A percentile compares a stretch with the other conserved stretches of the same genome.
Conservation (phyloP, 441 rosid species). For the Daphne laureola region DNA sequence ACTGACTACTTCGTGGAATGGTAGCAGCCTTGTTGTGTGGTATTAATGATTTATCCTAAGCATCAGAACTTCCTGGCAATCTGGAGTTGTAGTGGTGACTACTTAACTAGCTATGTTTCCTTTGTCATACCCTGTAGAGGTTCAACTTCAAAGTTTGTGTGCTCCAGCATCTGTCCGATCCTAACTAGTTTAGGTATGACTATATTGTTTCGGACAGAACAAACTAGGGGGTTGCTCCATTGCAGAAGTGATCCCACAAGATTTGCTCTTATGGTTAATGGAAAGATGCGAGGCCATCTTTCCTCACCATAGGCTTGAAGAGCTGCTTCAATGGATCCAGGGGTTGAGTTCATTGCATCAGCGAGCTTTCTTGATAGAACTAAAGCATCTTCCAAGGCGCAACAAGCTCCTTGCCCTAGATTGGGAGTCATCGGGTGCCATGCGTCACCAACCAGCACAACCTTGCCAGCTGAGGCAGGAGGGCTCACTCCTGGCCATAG, state of each 20-base stretch:
- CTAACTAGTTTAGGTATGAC: conserved; percentile 60
- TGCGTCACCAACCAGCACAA: conserved; percentile 80
- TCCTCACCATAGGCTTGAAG: conserved; percentile 40
- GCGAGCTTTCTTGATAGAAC: conserved; percentile 57
- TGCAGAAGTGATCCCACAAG: conserved; percentile 62
- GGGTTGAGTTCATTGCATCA: conserved; percentile 31
- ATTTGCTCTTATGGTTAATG: conserved; percentile 56
- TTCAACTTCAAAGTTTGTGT: conserved; percentile 77
- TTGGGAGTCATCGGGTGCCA: conserved; percentile 99
- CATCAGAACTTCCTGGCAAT: too few species aligned
- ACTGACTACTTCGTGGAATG: too few species aligned
- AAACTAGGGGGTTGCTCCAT: conserved; percentile 57
- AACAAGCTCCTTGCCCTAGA: conserved; percentile 73
- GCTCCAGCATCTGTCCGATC: conserved; percentile 70
- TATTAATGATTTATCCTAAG: too few species aligned
- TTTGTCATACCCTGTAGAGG: conserved; percentile 28
- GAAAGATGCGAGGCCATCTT: conserved; percentile 75
- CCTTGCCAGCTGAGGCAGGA: conserved; percentile 48
- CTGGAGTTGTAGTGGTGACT: too few species aligned
- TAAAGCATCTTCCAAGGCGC: conserved; percentile 75
- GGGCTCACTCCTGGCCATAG: conserved; percentile 70
- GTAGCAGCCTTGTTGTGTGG: too few species aligned
- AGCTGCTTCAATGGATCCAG: conserved; percentile 45
- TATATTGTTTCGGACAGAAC: conserved; percentile 50
- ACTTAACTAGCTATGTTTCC: too few species aligned